Percentiles rank a stretch among this genome's conserved stretches.
phyloP scores from a whole-genome alignment of 495 filamentous ascomycete species.

The Bathelium albidoporum region DNA sequence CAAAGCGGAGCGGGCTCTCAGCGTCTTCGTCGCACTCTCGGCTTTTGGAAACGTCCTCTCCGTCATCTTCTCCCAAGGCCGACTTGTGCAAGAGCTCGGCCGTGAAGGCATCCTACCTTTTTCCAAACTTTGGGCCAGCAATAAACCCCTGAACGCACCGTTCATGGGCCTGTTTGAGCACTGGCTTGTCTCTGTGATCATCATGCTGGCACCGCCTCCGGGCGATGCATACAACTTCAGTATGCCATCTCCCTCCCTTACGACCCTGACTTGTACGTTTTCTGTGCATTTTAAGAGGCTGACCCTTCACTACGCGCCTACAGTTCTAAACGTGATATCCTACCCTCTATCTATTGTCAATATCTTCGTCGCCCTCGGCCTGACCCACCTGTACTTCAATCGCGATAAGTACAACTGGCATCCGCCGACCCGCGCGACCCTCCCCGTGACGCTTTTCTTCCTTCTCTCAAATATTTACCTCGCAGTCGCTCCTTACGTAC shows the following conservation, averaged over 20 bases:
- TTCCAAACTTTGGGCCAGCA: conserved; percentile 43
- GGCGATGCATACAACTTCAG: conserved; percentile 58
- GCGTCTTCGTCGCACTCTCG: conserved; percentile 62
- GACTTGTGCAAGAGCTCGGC: conserved; percentile 31
- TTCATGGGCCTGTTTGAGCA: conserved; percentile 53
- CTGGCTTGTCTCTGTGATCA: conserved; percentile 48
- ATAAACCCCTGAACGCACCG: conserved; percentile 53
- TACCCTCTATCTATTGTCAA: conserved; percentile 54
- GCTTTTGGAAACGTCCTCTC: conserved; percentile 61
- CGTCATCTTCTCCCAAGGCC: conserved; percentile 59
- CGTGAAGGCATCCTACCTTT: conserved; percentile 17
- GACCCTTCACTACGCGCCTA: conserved; percentile 18
- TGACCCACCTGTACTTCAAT: conserved; percentile 47
- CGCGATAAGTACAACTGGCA: conserved; percentile 33
- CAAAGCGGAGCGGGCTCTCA: conserved; percentile 47
- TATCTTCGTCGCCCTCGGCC: conserved; percentile 45
- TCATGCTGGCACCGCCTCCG: conserved; percentile 53
- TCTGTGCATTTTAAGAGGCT: neutral
- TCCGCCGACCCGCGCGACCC: conserved; percentile 35
- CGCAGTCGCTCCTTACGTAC: conserved; percentile 41
- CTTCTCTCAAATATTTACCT: conserved; percentile 43
- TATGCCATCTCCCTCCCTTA: conserved; percentile 17
- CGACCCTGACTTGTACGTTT: neutral
- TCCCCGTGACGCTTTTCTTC: conserved; percentile 36
- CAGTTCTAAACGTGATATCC: conserved; percentile 40